These are phyloP conservation scores for Penicillium sp. DNA, from an alignment of 2,329 filamentous ascomycete genomes.

Conservation along the genomic window DNA sequence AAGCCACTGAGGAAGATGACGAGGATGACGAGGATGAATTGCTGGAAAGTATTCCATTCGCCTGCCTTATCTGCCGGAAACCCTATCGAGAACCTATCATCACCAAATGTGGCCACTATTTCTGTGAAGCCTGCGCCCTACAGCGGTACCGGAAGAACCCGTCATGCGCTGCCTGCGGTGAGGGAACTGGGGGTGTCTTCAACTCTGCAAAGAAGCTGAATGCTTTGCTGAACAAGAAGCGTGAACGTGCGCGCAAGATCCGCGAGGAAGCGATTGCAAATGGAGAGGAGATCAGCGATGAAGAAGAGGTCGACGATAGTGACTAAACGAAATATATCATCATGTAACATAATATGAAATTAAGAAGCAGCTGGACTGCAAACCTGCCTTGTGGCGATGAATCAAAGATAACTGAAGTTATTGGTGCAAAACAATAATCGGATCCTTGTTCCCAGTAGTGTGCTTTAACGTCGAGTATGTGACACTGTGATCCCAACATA, in stretches of 20 bases:
- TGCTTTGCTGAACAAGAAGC: slow-evolving; percentile 72
- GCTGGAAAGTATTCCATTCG: slow-evolving; percentile 82
- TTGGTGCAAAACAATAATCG: too few species aligned
- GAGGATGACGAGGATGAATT: slow-evolving; percentile 66
- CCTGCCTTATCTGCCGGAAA: slow-evolving; percentile 80
- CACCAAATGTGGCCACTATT: slow-evolving; percentile 93
- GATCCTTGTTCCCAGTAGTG: neutral
- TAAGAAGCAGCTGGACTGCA: slow-evolving; percentile 7
- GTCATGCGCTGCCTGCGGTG: slow-evolving; percentile 79
- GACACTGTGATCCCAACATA: too few species aligned
- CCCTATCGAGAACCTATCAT: slow-evolving; percentile 77
- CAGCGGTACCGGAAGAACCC: slow-evolving; percentile 84
- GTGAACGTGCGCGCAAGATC: slow-evolving; percentile 55
- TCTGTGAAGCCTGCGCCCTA: slow-evolving; percentile 87
- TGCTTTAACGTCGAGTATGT: neutral
- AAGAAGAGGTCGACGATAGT: slow-evolving; percentile 42
- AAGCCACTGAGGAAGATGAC: slow-evolving; percentile 50
- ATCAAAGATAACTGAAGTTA: neutral
- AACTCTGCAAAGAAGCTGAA: slow-evolving; percentile 81
- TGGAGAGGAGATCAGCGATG: slow-evolving; percentile 52
- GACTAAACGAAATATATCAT: neutral
- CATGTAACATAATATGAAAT: slow-evolving; percentile 11
- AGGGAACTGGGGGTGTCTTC: slow-evolving; percentile 85
- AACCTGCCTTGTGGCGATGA: neutral
- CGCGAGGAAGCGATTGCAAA: slow-evolving; percentile 54